phyloP scores from a whole-genome alignment of 768 basidiomycete species.

The Suillus spraguei region DNA sequence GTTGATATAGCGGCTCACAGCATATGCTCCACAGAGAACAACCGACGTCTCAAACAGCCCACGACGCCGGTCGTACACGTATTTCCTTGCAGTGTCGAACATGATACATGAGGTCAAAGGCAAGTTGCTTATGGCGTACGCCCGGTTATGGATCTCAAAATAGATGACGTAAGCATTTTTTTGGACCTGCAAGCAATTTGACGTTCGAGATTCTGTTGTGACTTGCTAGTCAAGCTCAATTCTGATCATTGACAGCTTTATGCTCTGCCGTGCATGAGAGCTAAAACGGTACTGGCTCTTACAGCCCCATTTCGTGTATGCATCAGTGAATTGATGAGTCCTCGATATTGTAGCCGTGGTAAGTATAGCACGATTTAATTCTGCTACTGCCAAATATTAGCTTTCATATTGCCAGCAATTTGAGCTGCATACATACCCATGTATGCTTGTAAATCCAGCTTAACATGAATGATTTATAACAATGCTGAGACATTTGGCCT shows the following conservation, averaged over 20 bases:
- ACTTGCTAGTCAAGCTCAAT: neutral
- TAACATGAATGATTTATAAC: too few species aligned
- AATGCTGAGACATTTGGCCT: too few species aligned
- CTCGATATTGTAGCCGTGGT: too few species aligned
- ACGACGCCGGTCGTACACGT: slow-evolving; percentile 49
- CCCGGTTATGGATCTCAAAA: neutral
- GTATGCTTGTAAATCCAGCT: too few species aligned
- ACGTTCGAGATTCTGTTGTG: neutral
- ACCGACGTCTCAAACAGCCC: slow-evolving; percentile 52
- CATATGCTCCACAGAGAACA: slow-evolving; percentile 63
- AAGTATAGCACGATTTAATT: too few species aligned
- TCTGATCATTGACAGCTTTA: neutral
- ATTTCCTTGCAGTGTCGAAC: slow-evolving; percentile 47
- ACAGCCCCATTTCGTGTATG: too few species aligned
- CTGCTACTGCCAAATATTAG: too few species aligned
- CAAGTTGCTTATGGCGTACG: neutral
- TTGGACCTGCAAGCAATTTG: too few species aligned
- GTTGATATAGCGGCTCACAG: slow-evolving; percentile 59
- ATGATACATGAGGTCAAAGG: slow-evolving; percentile 29
- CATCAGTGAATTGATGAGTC: too few species aligned
- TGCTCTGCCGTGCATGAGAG: neutral
- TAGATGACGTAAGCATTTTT: neutral
- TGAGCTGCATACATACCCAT: too few species aligned
- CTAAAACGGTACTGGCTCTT: neutral
- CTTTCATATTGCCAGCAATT: too few species aligned